Evolutionary conservation across 495 filamentous ascomycete genomes (phyloP).

Genomic region (Immersiella caudata): DNA sequence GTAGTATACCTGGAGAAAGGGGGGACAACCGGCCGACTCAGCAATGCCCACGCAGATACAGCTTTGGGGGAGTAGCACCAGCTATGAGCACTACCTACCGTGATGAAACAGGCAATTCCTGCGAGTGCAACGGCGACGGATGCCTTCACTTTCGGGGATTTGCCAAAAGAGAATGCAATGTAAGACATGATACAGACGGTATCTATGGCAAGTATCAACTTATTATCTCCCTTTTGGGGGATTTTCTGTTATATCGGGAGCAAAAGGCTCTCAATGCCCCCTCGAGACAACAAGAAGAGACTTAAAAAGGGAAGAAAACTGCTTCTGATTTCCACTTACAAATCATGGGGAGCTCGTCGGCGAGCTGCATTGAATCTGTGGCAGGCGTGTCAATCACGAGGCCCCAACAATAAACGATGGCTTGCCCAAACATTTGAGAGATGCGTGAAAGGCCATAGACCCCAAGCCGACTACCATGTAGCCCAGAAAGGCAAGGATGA

Average conservation of each 20-base stretch:
- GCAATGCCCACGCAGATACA: neutral
- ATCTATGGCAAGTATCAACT: too few relatives aligned
- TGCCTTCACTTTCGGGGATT: slow-evolving; percentile 55
- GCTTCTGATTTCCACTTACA: too few relatives aligned
- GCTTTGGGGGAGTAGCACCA: neutral
- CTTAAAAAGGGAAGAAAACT: too few relatives aligned
- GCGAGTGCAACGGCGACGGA: slow-evolving; percentile 64
- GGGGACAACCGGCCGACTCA: neutral
- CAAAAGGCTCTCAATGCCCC: too few relatives aligned
- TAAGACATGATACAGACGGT: slow-evolving; percentile 88
- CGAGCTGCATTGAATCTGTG: slow-evolving; percentile 93
- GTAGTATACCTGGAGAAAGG: slow-evolving; percentile 66
- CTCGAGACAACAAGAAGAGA: too few relatives aligned
- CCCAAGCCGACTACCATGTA: slow-evolving; percentile 81
- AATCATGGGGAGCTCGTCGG: slow-evolving; percentile 97
- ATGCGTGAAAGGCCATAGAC: slow-evolving; percentile 80
- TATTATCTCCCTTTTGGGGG: too few relatives aligned
- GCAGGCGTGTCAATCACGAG: slow-evolving; percentile 22
- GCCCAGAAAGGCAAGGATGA: slow-evolving; percentile 69
- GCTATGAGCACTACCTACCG: slow-evolving; percentile 48
- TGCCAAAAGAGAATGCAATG: slow-evolving; percentile 78
- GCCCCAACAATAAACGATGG: neutral
- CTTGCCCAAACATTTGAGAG: slow-evolving; percentile 69
- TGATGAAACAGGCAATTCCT: slow-evolving; percentile 75
- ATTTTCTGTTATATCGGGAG: too few relatives aligned